These are phyloP conservation scores for Kurtzmaniella quercitrusa DNA, from an alignment of 1,139 yeast genomes.

Conservation along the genomic window DNA sequence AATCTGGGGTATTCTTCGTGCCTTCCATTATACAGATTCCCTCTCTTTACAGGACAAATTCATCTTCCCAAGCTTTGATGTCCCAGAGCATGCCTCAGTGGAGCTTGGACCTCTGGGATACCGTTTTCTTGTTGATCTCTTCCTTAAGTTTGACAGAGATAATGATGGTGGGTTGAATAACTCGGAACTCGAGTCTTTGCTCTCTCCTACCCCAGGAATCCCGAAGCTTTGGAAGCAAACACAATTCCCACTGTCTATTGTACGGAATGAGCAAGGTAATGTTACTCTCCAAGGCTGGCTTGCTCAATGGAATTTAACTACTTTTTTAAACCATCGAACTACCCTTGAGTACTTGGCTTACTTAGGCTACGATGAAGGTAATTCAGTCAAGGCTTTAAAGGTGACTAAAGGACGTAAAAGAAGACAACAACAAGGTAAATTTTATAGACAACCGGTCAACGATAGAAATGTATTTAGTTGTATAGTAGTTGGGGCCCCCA, in stretches of 20 bases:
- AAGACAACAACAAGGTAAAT: conserved; percentile 59
- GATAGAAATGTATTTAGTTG: conserved; percentile 93
- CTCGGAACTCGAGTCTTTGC: conserved; percentile 59
- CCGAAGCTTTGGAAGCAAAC: conserved; percentile 84
- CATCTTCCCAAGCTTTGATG: conserved; percentile 73
- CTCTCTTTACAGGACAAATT: conserved; percentile 76
- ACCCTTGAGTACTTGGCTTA: conserved; percentile 87
- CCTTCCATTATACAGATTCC: conserved; percentile 89
- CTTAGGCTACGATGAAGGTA: conserved; percentile 61
- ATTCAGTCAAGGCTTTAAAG: conserved; percentile 58
- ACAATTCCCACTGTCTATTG: conserved; percentile 82
- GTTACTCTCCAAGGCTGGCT: conserved; percentile 96
- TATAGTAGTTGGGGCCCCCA: conserved; percentile 77
- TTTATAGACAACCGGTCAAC: conserved; percentile 62
- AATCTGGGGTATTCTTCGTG: conserved; percentile 86
- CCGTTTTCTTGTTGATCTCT: conserved; percentile 83
- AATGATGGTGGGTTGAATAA: conserved; percentile 93
- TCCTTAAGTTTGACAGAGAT: conserved; percentile 82
- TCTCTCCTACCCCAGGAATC: conserved; percentile 88
- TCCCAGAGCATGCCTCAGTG: conserved; percentile 73
- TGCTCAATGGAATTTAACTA: conserved; percentile 97
- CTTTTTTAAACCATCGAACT: conserved; percentile 76
- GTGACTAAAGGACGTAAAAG: conserved; percentile 76
- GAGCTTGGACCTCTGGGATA: conserved; percentile 94
- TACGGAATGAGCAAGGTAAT: conserved; percentile 82